These are phyloP conservation scores for Penicillium macrosclerotiorum DNA, from an alignment of 495 filamentous ascomycete genomes.

Conservation along the genomic window DNA sequence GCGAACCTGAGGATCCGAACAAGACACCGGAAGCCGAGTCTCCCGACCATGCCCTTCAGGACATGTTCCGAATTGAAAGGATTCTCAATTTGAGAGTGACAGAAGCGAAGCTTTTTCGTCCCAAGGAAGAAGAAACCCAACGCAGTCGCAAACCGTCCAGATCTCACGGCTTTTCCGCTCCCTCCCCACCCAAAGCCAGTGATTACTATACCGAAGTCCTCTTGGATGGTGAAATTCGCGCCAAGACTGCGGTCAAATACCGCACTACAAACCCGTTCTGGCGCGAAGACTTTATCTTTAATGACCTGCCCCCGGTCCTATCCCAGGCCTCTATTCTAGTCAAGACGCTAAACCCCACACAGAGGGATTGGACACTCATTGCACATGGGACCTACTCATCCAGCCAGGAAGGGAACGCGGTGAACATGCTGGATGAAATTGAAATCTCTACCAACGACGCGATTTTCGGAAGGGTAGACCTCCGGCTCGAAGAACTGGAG, in stretches of 20 bases:
- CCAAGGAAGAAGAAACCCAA: conserved; percentile 30
- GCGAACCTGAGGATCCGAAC: conserved; percentile 21
- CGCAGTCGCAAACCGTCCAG: conserved; percentile 41
- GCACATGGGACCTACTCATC: conserved; percentile 46
- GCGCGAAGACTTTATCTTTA: conserved; percentile 88
- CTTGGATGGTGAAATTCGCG: conserved; percentile 83
- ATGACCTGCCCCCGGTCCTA: conserved; percentile 75
- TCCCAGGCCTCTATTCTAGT: conserved; percentile 79
- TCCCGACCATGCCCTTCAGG: conserved; percentile 26
- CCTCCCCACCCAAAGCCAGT: conserved; percentile 29
- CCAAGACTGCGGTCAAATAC: conserved; percentile 77
- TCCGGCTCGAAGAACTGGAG: conserved; percentile 81
- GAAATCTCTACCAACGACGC: conserved; percentile 55
- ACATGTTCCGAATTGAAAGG: conserved; percentile 68
- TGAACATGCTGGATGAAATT: conserved; percentile 47
- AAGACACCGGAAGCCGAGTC: conserved; percentile 26
- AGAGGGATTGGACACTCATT: conserved; percentile 53
- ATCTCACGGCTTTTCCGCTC: conserved; percentile 31
- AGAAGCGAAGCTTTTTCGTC: conserved; percentile 55
- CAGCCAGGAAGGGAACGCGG: conserved; percentile 41
- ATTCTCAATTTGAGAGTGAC: conserved; percentile 57
- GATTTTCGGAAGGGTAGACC: conserved; percentile 72
- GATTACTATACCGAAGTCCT: conserved; percentile 88
- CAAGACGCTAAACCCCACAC: conserved; percentile 60
- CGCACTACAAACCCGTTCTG: conserved; percentile 88